Base-by-base conservation (phyloP, 805 yeast genomes). In the Lipomyces starkeyi region DNA sequence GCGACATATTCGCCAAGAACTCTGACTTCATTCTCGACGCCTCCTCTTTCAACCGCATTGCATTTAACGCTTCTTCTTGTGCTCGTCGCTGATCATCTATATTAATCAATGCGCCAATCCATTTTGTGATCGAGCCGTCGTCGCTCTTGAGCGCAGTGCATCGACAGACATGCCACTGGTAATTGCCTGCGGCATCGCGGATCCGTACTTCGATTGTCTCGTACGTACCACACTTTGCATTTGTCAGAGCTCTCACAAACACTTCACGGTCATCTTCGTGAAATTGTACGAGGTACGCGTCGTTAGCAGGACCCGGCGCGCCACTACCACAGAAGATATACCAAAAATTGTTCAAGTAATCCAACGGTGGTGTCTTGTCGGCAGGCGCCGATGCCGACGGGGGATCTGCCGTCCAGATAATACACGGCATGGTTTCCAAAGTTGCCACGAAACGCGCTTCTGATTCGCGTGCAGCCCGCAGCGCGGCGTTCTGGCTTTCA, bases 1-100 rank as follows among this genome's bases (percentile, higher is more conserved):
- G 88, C 1, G 87, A 84, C 88, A 85, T 85, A 69, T 85, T 85
- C 7, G 83, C 83, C 66, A 85, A 73, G 73, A 85, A 85, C 62
- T 85, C 83, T 3, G 87, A 85, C 75, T 84, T 85, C 73, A 70
- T 66, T 49, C 66, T 53, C 20, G 73, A 70, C 25, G 72, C 72
- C 53, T 69, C 72, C 43, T 70, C 72, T 49, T 70, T 68, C 29
- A 67, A 25, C 25, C 67, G 37, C 69, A 71, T 66, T 20, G 73
- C 70, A 35, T 66, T 64, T 25, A 68, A 25, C 22, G 74, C 74
- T 25, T 72, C 69, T 27, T 71, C 73, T 29, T 69, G 64, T 6
- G 74, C 70, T n/a, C 63, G 68, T n/a, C 73, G 66, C 55, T 71
- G 74, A 49, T 67, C 74, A 57, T 71, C 70, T 37, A 71, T 71